A percentile compares a stretch with the other conserved stretches of the same genome.
Evolutionary conservation across 1,139 yeast genomes (phyloP).

Genomic region (Blastobotrys serpentis): DNA sequence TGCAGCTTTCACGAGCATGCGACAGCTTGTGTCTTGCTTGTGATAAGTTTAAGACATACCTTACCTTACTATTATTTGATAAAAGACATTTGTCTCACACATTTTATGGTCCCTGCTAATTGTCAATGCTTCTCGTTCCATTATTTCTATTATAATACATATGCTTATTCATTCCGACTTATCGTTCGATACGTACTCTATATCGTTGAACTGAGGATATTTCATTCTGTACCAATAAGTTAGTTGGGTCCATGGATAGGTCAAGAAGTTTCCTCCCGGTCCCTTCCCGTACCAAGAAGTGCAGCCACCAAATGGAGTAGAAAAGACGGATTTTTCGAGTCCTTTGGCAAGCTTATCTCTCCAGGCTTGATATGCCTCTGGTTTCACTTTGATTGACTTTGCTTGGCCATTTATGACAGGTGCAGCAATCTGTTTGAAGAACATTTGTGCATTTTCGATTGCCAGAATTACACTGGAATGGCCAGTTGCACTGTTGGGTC

Average conservation of each 20-base stretch:
- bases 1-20: too few relatives aligned
- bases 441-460: slow-evolving; percentile 19
- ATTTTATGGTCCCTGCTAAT: too few relatives aligned
- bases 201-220: slow-evolving; percentile 14
- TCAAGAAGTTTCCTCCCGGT: slow-evolving; percentile 16
- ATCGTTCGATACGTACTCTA: background rate
- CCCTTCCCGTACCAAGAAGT: slow-evolving; percentile 20
- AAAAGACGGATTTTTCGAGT: slow-evolving; percentile 17
- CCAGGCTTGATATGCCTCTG: slow-evolving; percentile 21
- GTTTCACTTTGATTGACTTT: slow-evolving; percentile 16
- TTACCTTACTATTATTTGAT: too few relatives aligned
- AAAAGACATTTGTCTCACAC: too few relatives aligned
- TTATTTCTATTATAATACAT: background rate
- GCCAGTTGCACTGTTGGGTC: slow-evolving; percentile 23
- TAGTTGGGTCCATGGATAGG: slow-evolving; percentile 23
- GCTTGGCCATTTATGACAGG: slow-evolving; percentile 16
- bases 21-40: too few relatives aligned
- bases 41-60: too few relatives aligned
- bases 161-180: background rate
- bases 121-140: too few relatives aligned
- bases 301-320: slow-evolving; percentile 22
- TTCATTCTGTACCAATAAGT: slow-evolving; percentile 19
- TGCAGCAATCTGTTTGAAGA: slow-evolving; percentile 16
- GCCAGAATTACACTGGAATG: slow-evolving; percentile 24
- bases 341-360: slow-evolving; percentile 9